A percentile compares a stretch with the other conserved stretches of the same genome.
Evolutionary conservation across 2,329 filamentous ascomycete species (phyloP).

Genomic region (Domatiomyces catenatus): DNA sequence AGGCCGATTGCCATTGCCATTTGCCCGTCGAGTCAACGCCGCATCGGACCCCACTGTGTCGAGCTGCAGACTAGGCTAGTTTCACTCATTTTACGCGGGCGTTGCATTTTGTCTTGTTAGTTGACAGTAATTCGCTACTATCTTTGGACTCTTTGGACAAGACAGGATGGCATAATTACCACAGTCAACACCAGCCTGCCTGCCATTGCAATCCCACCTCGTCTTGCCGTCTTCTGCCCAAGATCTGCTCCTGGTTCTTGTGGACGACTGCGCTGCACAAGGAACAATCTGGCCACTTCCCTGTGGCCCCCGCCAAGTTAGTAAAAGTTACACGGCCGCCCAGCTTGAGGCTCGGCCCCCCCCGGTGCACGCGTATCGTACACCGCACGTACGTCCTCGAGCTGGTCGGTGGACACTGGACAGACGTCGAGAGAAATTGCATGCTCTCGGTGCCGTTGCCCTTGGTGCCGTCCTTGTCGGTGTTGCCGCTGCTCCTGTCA

Average conservation of each 20-base stretch:
- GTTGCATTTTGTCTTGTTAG: neutral
- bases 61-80: neutral
- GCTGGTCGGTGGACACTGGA: neutral
- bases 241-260: neutral
- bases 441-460: neutral
- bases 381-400: no score
- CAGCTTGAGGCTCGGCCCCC: neutral
- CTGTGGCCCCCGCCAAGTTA: neutral
- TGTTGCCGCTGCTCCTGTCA: neutral
- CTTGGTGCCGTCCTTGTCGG: neutral
- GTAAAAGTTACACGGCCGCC: neutral
- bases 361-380: neutral
- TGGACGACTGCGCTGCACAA: neutral
- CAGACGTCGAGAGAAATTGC: neutral
- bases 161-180: neutral
- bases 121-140: neutral
- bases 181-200: neutral
- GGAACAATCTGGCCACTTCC: neutral
- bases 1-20: neutral
- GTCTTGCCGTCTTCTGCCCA: neutral
- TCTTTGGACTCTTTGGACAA: neutral
- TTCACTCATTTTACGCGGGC: neutral
- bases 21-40: neutral
- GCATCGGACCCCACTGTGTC: neutral
- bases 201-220: no score